Base-by-base conservation (phyloP, 805 yeast genomes). In the Middelhovenomyces tepae region DNA sequence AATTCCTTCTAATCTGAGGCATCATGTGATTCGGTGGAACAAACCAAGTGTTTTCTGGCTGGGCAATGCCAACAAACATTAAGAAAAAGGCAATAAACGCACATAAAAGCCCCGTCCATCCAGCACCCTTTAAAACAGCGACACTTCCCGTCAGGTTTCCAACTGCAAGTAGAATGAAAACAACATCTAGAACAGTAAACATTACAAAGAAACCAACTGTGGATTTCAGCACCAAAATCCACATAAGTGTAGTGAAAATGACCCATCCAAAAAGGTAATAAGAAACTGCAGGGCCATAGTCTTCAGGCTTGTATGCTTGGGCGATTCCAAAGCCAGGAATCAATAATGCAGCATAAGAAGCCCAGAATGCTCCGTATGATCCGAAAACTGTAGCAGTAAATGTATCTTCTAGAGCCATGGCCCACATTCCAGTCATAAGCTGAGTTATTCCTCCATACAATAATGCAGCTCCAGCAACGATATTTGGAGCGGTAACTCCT, bases 351-450 rank as follows among this genome's bases (percentile, higher is more conserved):
- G 70, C 80, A 57, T 67, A 74, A 8, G 75, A 56, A 58, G 72
- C 65, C 83, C 83, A 76, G 54, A 75, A 76, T 0, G 75, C 79
- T 26, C 78, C 83, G 40, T 19, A 64, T 7, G 38, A 53, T 27
- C 45, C 43, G 53, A 48, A 58, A 39, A 32, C 66, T 50, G 72
- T 60, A 18, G 73, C 78, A 66, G 79, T 82, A 56, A 74, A 76
- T 22, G 80, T 69, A 57, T 73, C 73, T 45, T 76, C 82, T 18
- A 69, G 59, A 8, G 75, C 71, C 53, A 75, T 65, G 52, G 74
- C 81, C 69, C 77, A 75, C 71, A 75, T 67, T 31, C 81, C 82
- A n/a, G 81, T 80, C 22, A 73, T 51, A 32, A 73, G 53, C 52
- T 75, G 80, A 24, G 73, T 65, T 4, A 66, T 53, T 7, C 82